These are phyloP conservation scores for Trichophyton mentagrophytes DNA, from an alignment of 2,329 filamentous ascomycete genomes.

Conservation along the genomic window DNA sequence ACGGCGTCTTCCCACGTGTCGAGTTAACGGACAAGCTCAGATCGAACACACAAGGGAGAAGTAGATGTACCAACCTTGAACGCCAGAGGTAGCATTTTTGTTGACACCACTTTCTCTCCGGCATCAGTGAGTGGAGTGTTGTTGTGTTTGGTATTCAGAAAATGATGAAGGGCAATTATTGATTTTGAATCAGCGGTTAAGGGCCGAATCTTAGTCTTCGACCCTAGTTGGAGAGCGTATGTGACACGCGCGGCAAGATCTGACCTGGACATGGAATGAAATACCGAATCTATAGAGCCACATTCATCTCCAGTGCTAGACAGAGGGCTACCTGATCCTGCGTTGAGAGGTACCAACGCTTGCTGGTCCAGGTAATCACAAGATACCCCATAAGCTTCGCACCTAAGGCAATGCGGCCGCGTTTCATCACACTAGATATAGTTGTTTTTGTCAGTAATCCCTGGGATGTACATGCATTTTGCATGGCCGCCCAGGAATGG, in stretches of 20 bases:
- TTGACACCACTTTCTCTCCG: constrained; percentile 14
- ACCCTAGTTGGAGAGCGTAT: constrained; percentile 15
- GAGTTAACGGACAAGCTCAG: neutral
- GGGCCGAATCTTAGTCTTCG: neutral
- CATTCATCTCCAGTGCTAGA: neutral
- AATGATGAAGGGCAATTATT: constrained; percentile 21
- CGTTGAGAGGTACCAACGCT: neutral
- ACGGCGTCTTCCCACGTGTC: constrained; percentile 19
- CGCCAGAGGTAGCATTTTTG: constrained; percentile 20
- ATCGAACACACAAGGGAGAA: neutral
- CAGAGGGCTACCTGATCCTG: neutral
- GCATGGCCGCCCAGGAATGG: neutral
- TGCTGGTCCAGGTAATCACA: constrained; percentile 19
- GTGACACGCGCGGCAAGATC: constrained; percentile 14
- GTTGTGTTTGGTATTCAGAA: constrained; percentile 15
- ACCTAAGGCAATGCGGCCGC: constrained; percentile 22
- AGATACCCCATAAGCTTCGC: constrained; percentile 20
- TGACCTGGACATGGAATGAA: constrained; percentile 7
- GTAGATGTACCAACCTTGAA: constrained; percentile 18
- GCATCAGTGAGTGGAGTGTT: constrained; percentile 12
- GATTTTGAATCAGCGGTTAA: constrained; percentile 3
- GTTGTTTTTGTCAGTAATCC: neutral
- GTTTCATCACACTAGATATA: constrained; percentile 23
- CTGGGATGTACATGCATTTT: neutral
- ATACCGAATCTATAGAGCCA: neutral